phyloP scores from a whole-genome alignment of 176 grass and related monocot genomes.

The Oryza glumipatula region DNA sequence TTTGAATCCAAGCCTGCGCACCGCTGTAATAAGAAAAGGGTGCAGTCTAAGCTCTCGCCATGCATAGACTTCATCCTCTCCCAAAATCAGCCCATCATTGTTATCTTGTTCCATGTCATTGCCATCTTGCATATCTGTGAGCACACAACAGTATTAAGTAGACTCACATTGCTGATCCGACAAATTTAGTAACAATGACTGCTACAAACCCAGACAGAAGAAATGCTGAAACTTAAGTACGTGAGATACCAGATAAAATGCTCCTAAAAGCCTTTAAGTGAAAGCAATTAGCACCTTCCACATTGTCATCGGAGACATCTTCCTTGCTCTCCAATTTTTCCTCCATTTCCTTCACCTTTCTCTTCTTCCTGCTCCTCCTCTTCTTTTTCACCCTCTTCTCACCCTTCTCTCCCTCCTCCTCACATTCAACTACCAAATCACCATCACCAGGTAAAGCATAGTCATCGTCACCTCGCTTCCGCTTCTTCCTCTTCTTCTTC shows the following conservation, averaged over 20 bases:
- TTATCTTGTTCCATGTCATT: constrained; percentile 41
- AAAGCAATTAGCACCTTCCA: constrained; percentile 49
- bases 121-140: constrained; percentile 37
- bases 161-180: not conserved
- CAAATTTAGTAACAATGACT: not conserved
- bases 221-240: not conserved
- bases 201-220: not conserved
- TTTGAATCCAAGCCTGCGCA: constrained; percentile 76
- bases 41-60: constrained; percentile 84
- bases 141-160: constrained; percentile 6
- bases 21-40: constrained; percentile 72
- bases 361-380: constrained; percentile 62
- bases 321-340: constrained; percentile 20
- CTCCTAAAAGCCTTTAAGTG: not conserved
- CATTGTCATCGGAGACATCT: constrained; percentile 25
- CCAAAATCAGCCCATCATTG: constrained; percentile 48
- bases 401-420: constrained; percentile 12
- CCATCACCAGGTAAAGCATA: not conserved
- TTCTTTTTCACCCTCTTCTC: constrained; percentile 26
- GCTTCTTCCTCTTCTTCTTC: constrained; percentile 54
- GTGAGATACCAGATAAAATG: constrained; percentile 25
- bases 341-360: constrained; percentile 41
- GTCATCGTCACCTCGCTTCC: constrained; percentile 46
- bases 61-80: constrained; percentile 76
- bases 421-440: constrained; percentile 25